phyloP scores from a whole-genome alignment of 306 rosid genomes.

The Cucumis melo region DNA sequence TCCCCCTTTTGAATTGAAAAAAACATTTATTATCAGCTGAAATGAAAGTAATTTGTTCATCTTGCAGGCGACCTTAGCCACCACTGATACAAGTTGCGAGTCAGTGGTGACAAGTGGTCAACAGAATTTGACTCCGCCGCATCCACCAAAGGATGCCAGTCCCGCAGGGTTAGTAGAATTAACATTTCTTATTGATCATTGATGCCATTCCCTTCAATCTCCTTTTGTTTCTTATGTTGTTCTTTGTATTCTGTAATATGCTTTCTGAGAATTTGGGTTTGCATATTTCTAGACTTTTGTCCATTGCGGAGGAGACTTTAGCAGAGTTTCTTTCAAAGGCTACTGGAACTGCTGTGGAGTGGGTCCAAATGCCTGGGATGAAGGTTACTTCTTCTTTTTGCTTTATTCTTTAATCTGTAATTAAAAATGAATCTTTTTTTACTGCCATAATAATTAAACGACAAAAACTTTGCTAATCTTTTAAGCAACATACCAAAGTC shows the following conservation, averaged over 20 bases:
- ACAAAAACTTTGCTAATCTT: constrained; percentile 22
- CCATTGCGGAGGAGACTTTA: constrained; percentile 99
- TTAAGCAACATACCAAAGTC: constrained; percentile 19
- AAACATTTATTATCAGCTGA: not conserved
- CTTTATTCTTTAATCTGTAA: constrained; percentile 6
- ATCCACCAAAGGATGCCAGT: constrained; percentile 99
- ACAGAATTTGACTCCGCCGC: constrained; percentile 83
- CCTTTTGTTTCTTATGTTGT: not conserved
- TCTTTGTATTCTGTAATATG: not conserved
- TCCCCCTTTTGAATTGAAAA: not conserved
- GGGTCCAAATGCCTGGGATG: constrained; percentile 99
- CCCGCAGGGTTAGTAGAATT: constrained; percentile 83
- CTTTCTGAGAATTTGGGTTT: constrained; percentile 14
- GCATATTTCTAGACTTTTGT: constrained; percentile 67
- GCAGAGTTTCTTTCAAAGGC: constrained; percentile 99
- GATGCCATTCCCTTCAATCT: not conserved
- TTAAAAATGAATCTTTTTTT: not conserved
- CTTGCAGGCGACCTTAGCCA: constrained; percentile 55
- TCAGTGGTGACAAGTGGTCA: constrained; percentile 95
- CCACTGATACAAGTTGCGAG: constrained; percentile 91
- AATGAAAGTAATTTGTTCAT: not conserved
- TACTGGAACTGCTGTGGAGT: constrained; percentile 99
- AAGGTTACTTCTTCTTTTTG: constrained; percentile 42
- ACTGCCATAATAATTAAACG: constrained; percentile 8
- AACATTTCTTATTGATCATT: not conserved